A percentile compares a stretch with the other conserved stretches of the same genome.
phyloP scores from a whole-genome alignment of 2,329 filamentous ascomycete species.

The Pseudocercospora macadamiae region DNA sequence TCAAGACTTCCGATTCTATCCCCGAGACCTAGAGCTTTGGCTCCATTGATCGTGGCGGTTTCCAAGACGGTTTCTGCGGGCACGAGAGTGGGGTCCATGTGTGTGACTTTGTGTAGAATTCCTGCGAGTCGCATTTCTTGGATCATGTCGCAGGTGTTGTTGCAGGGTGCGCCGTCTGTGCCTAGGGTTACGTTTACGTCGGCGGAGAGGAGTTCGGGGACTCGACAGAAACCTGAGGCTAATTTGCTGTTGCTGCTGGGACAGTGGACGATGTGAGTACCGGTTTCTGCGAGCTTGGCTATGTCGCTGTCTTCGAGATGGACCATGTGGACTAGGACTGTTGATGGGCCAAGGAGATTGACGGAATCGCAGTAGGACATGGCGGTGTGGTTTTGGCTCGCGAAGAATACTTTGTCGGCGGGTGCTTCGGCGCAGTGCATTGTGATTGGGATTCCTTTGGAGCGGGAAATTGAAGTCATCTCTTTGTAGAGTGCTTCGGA shows the following conservation, averaged over 20 bases:
- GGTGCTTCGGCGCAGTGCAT: conserved; percentile 36
- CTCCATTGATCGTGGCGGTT: conserved; percentile 57
- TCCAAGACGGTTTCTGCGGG: conserved; percentile 52
- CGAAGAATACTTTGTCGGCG: conserved; percentile 40
- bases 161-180: conserved; percentile 58
- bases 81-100: conserved; percentile 47
- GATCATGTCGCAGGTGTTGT: conserved; percentile 56
- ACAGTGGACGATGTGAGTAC: conserved; percentile 55
- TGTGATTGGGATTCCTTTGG: conserved; percentile 39
- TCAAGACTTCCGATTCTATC: conserved; percentile 46
- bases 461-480: conserved; percentile 38
- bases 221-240: conserved; percentile 53
- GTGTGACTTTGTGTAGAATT: conserved; percentile 52
- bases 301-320: conserved; percentile 53
- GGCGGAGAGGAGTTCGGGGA: conserved; percentile 49
- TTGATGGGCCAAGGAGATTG: conserved; percentile 45
- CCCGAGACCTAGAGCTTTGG: conserved; percentile 49
- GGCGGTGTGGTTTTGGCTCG: conserved; percentile 41
- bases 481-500: conserved; percentile 40
- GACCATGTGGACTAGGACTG: conserved; percentile 57
- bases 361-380: conserved; percentile 49
- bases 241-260: conserved; percentile 58
- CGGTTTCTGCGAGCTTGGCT: conserved; percentile 42
- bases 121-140: conserved; percentile 58
- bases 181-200: conserved; percentile 54